These are phyloP conservation scores for Cucurbita moschata DNA, from an alignment of 306 rosid species.

Conservation along the genomic window DNA sequence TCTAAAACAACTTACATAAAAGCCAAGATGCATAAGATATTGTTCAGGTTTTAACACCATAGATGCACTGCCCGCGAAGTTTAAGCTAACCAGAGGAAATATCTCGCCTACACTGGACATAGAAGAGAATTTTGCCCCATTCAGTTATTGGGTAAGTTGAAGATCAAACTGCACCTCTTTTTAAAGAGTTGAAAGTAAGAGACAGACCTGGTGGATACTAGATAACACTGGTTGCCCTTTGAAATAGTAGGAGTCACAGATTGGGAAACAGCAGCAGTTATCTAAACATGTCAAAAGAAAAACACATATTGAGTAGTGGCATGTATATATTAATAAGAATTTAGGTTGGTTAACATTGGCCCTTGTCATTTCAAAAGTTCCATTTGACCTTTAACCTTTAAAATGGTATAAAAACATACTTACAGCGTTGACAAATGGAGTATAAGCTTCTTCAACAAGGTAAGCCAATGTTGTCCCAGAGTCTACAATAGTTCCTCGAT, in stretches of 20 bases:
- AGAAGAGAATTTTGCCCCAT: slow-evolving; percentile 12
- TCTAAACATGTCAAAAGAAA: slow-evolving; percentile 27
- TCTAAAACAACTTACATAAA: slow-evolving; percentile 33
- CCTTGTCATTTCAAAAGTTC: not conserved
- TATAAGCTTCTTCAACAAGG: slow-evolving; percentile 75
- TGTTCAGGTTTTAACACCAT: slow-evolving; percentile 87
- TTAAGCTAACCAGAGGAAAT: slow-evolving; percentile 75
- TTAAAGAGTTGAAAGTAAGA: not conserved
- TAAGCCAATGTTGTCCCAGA: slow-evolving; percentile 85
- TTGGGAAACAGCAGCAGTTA: slow-evolving; percentile 59
- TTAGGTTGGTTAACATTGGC: not conserved
- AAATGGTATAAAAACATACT: slow-evolving; percentile 14
- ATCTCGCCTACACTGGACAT: slow-evolving; percentile 44
- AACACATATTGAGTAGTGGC: slow-evolving; percentile 8
- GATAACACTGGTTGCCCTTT: slow-evolving; percentile 77
- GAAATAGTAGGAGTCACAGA: slow-evolving; percentile 37
- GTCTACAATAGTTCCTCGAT: slow-evolving; percentile 80
- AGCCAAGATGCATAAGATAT: slow-evolving; percentile 51
- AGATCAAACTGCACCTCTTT: not conserved
- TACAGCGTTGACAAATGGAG: slow-evolving; percentile 71
- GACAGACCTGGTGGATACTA: slow-evolving; percentile 56
- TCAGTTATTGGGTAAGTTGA: slow-evolving; percentile 13
- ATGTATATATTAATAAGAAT: not conserved
- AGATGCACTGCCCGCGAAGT: slow-evolving; percentile 71
- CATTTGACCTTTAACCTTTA: not conserved